These are phyloP conservation scores for Paulownia fortunei DNA, from an alignment of 257 asterid species.

Conservation along the genomic window DNA sequence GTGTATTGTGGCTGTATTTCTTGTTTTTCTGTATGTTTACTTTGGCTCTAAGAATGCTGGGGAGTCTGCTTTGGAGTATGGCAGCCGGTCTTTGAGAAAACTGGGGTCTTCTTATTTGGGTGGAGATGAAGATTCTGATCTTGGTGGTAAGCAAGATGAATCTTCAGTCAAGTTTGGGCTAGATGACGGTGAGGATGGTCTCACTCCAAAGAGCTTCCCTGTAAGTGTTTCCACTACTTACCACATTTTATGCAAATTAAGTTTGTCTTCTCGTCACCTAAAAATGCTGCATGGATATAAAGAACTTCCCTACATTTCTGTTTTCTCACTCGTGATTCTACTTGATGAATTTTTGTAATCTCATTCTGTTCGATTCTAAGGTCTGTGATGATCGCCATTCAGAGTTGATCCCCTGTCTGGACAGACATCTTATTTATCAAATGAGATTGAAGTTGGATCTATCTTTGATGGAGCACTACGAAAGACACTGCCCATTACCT, in stretches of 20 bases:
- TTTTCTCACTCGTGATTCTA: constrained; percentile 13
- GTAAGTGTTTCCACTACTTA: constrained; percentile 50
- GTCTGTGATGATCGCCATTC: constrained; percentile 99
- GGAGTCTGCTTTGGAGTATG: constrained; percentile 87
- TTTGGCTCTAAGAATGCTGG: constrained; percentile 79
- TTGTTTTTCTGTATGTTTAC: constrained; percentile 67
- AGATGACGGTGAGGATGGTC: constrained; percentile 74
- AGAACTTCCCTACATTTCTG: not conserved
- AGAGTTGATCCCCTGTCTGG: constrained; percentile 97
- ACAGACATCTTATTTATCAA: constrained; percentile 92
- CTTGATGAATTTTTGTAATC: constrained; percentile 31
- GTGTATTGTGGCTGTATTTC: constrained; percentile 59
- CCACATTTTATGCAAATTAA: constrained; percentile 20
- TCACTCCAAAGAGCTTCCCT: constrained; percentile 70
- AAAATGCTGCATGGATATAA: constrained; percentile 14
- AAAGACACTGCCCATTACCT: constrained; percentile 95
- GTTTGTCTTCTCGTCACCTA: not conserved
- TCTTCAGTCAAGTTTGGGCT: constrained; percentile 55
- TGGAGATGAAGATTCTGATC: constrained; percentile 85
- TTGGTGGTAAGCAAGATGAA: constrained; percentile 67
- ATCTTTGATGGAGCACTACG: constrained; percentile 98
- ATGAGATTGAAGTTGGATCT: constrained; percentile 91
- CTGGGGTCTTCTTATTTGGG: constrained; percentile 87
- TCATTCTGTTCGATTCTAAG: constrained; percentile 44
- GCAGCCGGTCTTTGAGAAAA: constrained; percentile 87